These are phyloP conservation scores for Colletotrichum melonis DNA, from an alignment of 2,329 filamentous ascomycete genomes.

Conservation along the genomic window DNA sequence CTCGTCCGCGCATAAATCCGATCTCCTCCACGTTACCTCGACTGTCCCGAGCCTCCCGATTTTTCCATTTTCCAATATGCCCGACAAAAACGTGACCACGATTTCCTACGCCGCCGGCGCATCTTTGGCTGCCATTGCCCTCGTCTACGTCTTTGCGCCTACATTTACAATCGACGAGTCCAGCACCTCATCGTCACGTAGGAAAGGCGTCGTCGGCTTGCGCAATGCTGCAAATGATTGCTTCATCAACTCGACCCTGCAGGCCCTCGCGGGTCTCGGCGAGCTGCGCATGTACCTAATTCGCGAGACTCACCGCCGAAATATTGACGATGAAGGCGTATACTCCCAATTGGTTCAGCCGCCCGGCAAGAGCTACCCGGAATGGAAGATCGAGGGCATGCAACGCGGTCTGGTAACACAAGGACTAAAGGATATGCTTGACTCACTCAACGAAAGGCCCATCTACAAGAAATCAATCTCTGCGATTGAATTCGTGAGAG, in stretches of 20 bases:
- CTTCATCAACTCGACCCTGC: constrained; percentile 96
- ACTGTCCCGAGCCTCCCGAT: constrained; percentile 17
- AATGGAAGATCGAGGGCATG: constrained; percentile 74
- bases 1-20: constrained; percentile 9
- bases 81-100: constrained; percentile 83
- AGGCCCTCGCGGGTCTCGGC: constrained; percentile 89
- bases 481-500: constrained; percentile 83
- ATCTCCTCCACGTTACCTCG: not conserved
- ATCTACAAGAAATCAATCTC: constrained; percentile 95
- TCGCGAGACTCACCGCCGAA: constrained; percentile 86
- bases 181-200: constrained; percentile 74
- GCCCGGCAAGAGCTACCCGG: constrained; percentile 56
- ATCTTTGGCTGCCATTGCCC: constrained; percentile 91
- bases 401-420: constrained; percentile 87
- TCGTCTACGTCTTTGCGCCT: constrained; percentile 98
- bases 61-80: constrained; percentile 63
- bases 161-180: constrained; percentile 95
- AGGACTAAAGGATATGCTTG: constrained; percentile 91
- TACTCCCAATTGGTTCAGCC: constrained; percentile 74
- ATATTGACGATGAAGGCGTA: constrained; percentile 80
- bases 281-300: constrained; percentile 94
- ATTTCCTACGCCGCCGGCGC: constrained; percentile 95
- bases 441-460: constrained; percentile 91
- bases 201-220: constrained; percentile 90
- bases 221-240: constrained; percentile 94